Percentiles rank a stretch among this genome's conserved stretches.
These are phyloP conservation scores for Metarhizium humberi DNA, from an alignment of 2,329 filamentous ascomycete species.

Conservation along the genomic window DNA sequence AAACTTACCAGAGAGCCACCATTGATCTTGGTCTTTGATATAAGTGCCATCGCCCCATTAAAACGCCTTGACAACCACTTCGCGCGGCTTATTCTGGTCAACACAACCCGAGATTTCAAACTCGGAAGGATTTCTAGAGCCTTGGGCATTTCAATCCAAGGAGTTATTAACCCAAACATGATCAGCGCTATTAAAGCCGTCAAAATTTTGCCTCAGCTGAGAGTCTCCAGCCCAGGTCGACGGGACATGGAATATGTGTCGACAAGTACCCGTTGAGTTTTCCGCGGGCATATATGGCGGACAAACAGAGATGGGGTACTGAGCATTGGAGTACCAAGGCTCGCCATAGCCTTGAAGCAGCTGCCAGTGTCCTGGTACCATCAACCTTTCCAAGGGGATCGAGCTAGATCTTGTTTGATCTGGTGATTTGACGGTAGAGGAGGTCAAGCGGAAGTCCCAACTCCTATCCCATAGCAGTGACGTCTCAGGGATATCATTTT, in stretches of 20 bases:
- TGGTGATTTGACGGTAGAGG: slow-evolving; percentile 36
- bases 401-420: slow-evolving; percentile 18
- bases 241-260: slow-evolving; percentile 43
- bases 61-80: slow-evolving; percentile 49
- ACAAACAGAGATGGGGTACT: slow-evolving; percentile 53
- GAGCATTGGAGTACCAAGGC: slow-evolving; percentile 58
- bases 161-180: slow-evolving; percentile 57
- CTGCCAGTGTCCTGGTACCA: slow-evolving; percentile 59
- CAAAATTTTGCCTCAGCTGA: slow-evolving; percentile 54
- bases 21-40: slow-evolving; percentile 60
- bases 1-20: slow-evolving; percentile 49
- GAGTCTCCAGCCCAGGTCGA: slow-evolving; percentile 27
- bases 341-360: slow-evolving; percentile 51
- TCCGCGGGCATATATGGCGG: slow-evolving; percentile 53
- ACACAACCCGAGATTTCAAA: slow-evolving; percentile 52
- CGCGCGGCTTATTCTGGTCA: slow-evolving; percentile 32
- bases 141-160: slow-evolving; percentile 57
- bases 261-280: slow-evolving; percentile 55
- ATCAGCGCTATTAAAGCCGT: slow-evolving; percentile 61
- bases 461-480: slow-evolving; percentile 42
- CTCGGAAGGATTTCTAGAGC: slow-evolving; percentile 57
- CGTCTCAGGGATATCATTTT: slow-evolving; percentile 43
- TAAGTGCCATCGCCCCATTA: slow-evolving; percentile 59
- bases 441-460: slow-evolving; percentile 46
- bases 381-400: slow-evolving; percentile 30